A percentile compares a stretch with the other conserved stretches of the same genome.
Evolutionary conservation across 2,329 filamentous ascomycete species (phyloP).

Genomic region (Aureobasidium sp.): DNA sequence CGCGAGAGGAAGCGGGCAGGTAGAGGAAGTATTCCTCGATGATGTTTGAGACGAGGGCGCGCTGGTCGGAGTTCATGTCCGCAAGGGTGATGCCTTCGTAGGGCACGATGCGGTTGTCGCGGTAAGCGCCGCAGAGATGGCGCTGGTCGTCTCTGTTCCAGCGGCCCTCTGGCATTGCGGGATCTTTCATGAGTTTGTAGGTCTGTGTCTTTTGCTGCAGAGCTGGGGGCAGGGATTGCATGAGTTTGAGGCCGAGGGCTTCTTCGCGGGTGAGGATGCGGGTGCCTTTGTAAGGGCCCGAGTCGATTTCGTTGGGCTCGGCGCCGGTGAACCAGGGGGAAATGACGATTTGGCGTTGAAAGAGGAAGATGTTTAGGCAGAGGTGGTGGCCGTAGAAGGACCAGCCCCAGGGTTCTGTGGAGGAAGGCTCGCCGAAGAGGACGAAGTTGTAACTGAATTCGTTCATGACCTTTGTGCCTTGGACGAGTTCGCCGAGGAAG

Average conservation of each 20-base stretch:
- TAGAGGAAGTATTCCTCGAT: conserved; percentile 59
- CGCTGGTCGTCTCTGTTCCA: conserved; percentile 79
- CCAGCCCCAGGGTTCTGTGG: conserved; percentile 57
- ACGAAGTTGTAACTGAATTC: conserved; percentile 69
- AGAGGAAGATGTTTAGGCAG: conserved; percentile 62
- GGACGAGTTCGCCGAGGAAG: conserved; percentile 61
- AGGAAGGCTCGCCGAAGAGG: conserved; percentile 56
- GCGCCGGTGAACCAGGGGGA: conserved; percentile 72
- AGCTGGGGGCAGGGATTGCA: conserved; percentile 50
- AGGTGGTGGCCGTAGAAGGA: conserved; percentile 73
- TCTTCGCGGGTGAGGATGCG: conserved; percentile 59
- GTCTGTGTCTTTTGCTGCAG: conserved; percentile 45
- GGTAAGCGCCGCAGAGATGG: conserved; percentile 67
- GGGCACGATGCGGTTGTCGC: conserved; percentile 71
- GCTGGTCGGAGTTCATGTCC: conserved; percentile 40
- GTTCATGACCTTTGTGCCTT: conserved; percentile 57
- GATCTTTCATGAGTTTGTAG: conserved; percentile 53
- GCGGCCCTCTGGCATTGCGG: conserved; percentile 55
- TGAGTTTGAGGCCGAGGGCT: conserved; percentile 54
- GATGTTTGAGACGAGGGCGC: conserved; percentile 46
- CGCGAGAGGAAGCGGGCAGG: conserved; percentile 48
- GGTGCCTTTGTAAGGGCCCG: conserved; percentile 53
- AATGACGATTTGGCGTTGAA: conserved; percentile 55
- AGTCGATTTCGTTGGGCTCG: conserved; percentile 67
- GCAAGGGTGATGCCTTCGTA: conserved; percentile 53